Base-by-base conservation (phyloP, 2,329 filamentous ascomycete genomes). In the Laburnicola sp. region DNA sequence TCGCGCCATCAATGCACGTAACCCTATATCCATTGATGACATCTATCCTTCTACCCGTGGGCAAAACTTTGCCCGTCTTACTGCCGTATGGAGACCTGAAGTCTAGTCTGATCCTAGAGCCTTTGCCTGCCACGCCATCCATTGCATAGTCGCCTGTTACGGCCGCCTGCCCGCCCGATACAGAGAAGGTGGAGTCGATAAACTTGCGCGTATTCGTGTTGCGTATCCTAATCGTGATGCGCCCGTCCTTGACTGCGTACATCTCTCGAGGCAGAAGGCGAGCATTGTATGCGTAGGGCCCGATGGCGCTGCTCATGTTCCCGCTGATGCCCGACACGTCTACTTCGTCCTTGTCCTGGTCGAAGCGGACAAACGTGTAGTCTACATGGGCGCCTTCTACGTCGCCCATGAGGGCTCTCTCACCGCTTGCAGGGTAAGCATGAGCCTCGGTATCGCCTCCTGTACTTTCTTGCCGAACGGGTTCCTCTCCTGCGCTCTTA, bases 191-290 rank as follows among this genome's bases (percentile, higher is more conserved):
- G 1, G 82, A 78, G 36, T 80, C 71, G 50, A 89, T 82, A 25
- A 85, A 68, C 63, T 89, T 89, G 16, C 74, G 73, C 0, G 87
- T 91, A 59, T 91, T 91, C 1, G 86, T 89, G 66, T 91, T 91
- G 61, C 80, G 78, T 31, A 90, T 83, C 48, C 80, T 75, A 9
- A 90, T 80, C 0, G 74, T 80, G 1, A 76, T 74, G 50, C 70
- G 66, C 7, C 62, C 64, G 21, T 69, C 64, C 2, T 58, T 69
- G 56, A 61, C 54, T 0, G 41, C 46, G 40, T 63, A 73, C 46
- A 48, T 62, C 53, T 10, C 54, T 6, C 68, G 54, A 28, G 48
- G 71, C 50, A 83, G 71, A 1, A 86, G 55, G 2, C 80, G 76
- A 23, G 77, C 69, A 72, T 89, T 73, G 65, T 85, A 74, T 2